These are phyloP conservation scores for Claviceps maximensis DNA, from an alignment of 2,329 filamentous ascomycete species.

Conservation along the genomic window DNA sequence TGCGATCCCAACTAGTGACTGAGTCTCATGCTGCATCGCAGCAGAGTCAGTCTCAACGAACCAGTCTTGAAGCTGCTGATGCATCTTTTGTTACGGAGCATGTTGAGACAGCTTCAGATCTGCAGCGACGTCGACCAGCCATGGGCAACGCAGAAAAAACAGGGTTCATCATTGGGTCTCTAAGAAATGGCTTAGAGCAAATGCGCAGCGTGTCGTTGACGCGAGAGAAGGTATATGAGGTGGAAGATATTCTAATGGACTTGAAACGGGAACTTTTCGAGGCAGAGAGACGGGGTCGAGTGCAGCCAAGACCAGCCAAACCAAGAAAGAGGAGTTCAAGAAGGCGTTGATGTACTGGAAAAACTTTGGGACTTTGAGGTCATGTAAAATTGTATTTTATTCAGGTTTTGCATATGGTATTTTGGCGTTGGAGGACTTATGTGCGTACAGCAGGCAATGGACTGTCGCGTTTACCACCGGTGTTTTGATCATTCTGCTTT, in stretches of 20 bases:
- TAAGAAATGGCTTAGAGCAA: conserved; percentile 35
- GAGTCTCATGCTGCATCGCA: conserved; percentile 27
- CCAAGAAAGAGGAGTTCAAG: conserved; percentile 11
- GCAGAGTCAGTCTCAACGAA: conserved; percentile 16
- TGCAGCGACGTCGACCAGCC: conserved; percentile 3
- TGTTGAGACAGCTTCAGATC: not conserved
- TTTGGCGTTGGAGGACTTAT: not conserved
- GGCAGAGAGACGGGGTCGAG: conserved; percentile 45
- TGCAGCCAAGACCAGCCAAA: conserved; percentile 7
- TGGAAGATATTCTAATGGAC: conserved; percentile 71
- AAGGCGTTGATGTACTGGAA: not conserved
- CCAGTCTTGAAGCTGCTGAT: not conserved
- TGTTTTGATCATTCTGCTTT: not conserved
- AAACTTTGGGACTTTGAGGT: not conserved
- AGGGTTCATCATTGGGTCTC: conserved; percentile 17
- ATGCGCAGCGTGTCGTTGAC: conserved; percentile 48
- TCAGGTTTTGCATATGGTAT: not conserved
- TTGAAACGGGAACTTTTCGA: conserved; percentile 61
- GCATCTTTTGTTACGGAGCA: not conserved
- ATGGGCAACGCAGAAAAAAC: conserved; percentile 7
- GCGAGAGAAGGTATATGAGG: conserved; percentile 50
- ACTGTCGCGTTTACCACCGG: not conserved
- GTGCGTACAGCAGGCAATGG: not conserved
- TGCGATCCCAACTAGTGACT: conserved; percentile 27
- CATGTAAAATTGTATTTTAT: not conserved